Conservation (phyloP, 345 rosid genomes). For the Kernera saxatilis region DNA sequence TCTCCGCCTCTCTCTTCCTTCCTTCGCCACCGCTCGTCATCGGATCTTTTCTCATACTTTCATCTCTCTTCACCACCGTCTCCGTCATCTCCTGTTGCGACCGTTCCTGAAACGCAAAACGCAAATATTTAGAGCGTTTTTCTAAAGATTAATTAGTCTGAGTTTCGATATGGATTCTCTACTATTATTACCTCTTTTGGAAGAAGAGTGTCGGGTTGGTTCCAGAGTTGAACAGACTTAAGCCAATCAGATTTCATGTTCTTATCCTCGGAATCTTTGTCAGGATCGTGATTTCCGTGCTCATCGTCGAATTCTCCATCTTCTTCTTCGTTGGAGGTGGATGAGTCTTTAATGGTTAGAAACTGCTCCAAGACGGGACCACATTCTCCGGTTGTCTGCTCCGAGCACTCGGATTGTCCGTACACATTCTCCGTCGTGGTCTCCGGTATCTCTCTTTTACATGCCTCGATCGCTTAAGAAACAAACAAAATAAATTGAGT, state of each 20-base stretch:
- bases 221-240: constrained; percentile 94
- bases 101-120: constrained; percentile 5
- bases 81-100: constrained; percentile 29
- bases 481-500: neutral
- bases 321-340: constrained; percentile 32
- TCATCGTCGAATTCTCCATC: constrained; percentile 41
- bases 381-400: constrained; percentile 70
- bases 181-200: constrained; percentile 43
- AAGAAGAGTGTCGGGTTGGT: constrained; percentile 55
- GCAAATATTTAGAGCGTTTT: neutral
- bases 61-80: constrained; percentile 52
- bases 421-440: constrained; percentile 46
- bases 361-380: constrained; percentile 76
- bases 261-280: constrained; percentile 35
- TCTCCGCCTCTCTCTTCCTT: constrained; percentile 46
- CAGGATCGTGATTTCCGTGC: constrained; percentile 23
- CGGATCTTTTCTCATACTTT: constrained; percentile 39
- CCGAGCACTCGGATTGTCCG: constrained; percentile 77
- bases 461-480: constrained; percentile 73
- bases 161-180: neutral
- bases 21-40: constrained; percentile 23
- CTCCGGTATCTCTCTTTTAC: constrained; percentile 64
- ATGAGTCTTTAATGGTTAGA: constrained; percentile 51
- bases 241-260: constrained; percentile 91
- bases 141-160: too few relatives aligned